Conservation (phyloP, 768 basidiomycete species). For the Lactifluus piperatus region DNA sequence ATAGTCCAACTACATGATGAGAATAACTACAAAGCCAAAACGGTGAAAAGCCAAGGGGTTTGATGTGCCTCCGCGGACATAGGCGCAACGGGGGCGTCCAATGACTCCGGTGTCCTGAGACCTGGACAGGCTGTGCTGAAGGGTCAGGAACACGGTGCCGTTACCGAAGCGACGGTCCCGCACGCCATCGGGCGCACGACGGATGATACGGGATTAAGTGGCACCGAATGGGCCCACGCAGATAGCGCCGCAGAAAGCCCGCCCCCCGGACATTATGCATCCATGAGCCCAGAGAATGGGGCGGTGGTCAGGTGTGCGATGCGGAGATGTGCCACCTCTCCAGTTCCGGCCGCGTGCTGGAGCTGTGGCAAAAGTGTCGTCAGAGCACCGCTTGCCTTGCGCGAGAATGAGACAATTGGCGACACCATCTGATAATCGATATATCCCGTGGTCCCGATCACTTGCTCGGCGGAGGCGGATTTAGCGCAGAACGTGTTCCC, state of each 20-base stretch:
- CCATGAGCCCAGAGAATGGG: conserved; percentile 3
- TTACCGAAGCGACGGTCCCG: conserved; percentile 7
- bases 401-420: conserved; percentile 1
- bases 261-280: conserved; percentile 11
- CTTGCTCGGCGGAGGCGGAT: conserved; percentile 18
- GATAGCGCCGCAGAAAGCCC: conserved; percentile 11
- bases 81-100: not conserved
- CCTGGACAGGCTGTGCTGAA: not conserved
- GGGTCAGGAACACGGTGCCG: conserved; percentile 9
- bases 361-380: conserved; percentile 1
- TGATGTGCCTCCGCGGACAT: not conserved
- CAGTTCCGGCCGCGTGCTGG: conserved; percentile 14
- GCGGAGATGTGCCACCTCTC: conserved; percentile 13
- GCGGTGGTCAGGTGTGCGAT: conserved; percentile 15
- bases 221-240: conserved; percentile 17
- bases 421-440: conserved; percentile 18
- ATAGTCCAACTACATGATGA: not conserved
- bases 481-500: conserved; percentile 18
- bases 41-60: not conserved
- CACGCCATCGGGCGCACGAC: conserved; percentile 12
- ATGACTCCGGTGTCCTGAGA: not conserved
- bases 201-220: conserved; percentile 14
- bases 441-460: conserved; percentile 12
- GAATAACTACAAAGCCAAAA: not conserved
- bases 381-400: conserved; percentile 8